These are phyloP conservation scores for Mortierella claussenii DNA, from an alignment of 192 early-diverging fungal genomes.

Conservation along the genomic window DNA sequence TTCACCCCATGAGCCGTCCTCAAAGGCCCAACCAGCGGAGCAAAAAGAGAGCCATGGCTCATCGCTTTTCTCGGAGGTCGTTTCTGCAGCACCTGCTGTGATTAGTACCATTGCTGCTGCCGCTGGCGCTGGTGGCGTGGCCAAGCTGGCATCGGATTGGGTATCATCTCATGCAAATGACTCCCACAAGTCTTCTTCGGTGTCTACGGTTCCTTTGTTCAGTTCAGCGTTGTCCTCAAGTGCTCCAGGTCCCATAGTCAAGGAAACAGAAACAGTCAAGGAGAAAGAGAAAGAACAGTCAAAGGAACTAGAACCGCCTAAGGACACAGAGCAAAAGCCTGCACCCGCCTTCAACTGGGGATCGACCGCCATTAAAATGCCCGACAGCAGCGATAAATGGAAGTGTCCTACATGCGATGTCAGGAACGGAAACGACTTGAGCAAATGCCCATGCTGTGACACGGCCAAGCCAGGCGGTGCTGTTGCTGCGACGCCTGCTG, in stretches of 20 bases:
- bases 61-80: constrained; percentile 12
- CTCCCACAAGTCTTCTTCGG: neutral
- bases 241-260: neutral
- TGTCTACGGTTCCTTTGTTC: neutral
- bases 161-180: neutral
- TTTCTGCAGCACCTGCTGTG: constrained; percentile 20
- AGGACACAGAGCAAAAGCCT: neutral
- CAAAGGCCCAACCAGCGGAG: neutral
- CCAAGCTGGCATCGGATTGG: constrained; percentile 2
- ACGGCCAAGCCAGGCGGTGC: constrained; percentile 28
- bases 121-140: neutral
- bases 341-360: neutral
- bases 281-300: neutral
- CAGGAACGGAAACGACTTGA: constrained; percentile 5
- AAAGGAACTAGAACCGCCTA: neutral
- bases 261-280: neutral
- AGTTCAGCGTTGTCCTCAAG: neutral
- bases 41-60: neutral
- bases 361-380: constrained; percentile 1
- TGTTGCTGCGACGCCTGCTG: neutral
- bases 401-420: constrained; percentile 42
- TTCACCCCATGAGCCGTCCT: neutral
- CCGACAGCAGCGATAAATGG: constrained; percentile 32
- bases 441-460: constrained; percentile 38
- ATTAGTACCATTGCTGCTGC: constrained; percentile 16